A percentile compares a stretch with the other conserved stretches of the same genome.
Conservation (phyloP, 768 basidiomycete genomes). For the Mycena galopus region DNA sequence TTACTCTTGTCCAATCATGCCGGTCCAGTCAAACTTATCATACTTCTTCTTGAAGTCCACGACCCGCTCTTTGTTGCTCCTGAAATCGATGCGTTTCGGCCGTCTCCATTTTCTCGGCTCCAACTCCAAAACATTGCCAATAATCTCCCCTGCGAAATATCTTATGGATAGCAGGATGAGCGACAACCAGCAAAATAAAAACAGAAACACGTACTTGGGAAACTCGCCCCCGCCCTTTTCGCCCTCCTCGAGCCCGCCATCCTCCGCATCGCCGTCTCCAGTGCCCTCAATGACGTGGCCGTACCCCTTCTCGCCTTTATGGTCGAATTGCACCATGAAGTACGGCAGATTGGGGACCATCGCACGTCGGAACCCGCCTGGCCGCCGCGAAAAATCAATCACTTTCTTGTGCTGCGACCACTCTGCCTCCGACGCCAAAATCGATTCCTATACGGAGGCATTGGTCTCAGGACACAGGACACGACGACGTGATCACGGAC, state of each 20-base stretch:
- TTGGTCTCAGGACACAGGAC: neutral
- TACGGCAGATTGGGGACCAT: conserved; percentile 98
- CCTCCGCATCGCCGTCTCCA: conserved; percentile 62
- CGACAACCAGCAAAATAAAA: neutral
- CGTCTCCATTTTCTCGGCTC: conserved; percentile 90
- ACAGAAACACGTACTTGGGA: conserved; percentile 69
- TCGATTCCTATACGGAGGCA: conserved; percentile 79
- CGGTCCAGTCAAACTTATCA: conserved; percentile 85
- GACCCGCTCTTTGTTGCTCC: conserved; percentile 78
- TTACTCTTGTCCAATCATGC: conserved; percentile 65
- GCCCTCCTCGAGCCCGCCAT: conserved; percentile 77
- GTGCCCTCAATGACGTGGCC: conserved; percentile 98
- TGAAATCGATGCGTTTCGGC: conserved; percentile 80
- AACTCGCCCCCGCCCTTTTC: conserved; percentile 95
- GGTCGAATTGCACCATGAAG: conserved; percentile 98
- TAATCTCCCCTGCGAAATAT: conserved; percentile 95
- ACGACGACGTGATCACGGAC: conserved; percentile 54
- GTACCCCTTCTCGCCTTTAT: conserved; percentile 98
- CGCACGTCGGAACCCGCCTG: conserved; percentile 93
- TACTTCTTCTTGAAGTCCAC: conserved; percentile 80
- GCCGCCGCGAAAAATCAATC: conserved; percentile 91
- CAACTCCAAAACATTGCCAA: conserved; percentile 90
- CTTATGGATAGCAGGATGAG: conserved; percentile 52
- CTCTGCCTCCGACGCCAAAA: conserved; percentile 91
- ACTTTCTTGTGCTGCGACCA: conserved; percentile 99